Evolutionary conservation across 176 grass and related monocot species (phyloP).

Genomic region (Triticum dicoccoides): DNA sequence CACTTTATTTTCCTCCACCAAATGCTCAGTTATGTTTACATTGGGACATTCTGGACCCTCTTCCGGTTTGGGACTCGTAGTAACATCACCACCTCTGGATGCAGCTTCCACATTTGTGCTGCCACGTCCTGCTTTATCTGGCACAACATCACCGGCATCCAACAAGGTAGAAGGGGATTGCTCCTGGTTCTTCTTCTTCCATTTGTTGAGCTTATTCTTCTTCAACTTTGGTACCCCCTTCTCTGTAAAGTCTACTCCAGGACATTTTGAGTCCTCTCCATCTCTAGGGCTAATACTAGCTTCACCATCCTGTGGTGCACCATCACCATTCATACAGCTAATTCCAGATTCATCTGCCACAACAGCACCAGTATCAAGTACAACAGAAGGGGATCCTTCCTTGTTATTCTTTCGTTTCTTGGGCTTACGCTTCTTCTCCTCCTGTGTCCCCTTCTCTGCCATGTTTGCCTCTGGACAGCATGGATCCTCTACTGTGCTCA

Average conservation of each 20-base stretch:
- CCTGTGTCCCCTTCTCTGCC: neutral
- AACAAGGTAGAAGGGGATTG: neutral
- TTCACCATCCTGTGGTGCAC: neutral
- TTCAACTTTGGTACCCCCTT: neutral
- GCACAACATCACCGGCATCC: neutral
- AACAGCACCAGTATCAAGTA: slow-evolving; percentile 1
- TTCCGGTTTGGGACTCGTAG: neutral
- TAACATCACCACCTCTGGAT: neutral
- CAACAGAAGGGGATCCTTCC: neutral
- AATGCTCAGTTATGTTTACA: neutral
- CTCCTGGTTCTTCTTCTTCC: slow-evolving; percentile 2
- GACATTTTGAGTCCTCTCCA: neutral
- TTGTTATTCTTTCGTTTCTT: slow-evolving; percentile 24
- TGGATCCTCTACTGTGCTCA: neutral
- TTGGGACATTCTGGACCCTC: slow-evolving; percentile 1
- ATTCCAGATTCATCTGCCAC: neutral
- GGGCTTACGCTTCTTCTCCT: neutral
- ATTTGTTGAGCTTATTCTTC: neutral
- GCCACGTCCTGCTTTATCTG: neutral
- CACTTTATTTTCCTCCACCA: neutral
- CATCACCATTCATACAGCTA: neutral
- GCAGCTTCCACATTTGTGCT: neutral
- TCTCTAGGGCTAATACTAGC: neutral
- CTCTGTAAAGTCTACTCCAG: neutral
- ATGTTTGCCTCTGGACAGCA: neutral